These are phyloP conservation scores for Erythrophleum ivorense DNA, from an alignment of 331 rosid species.

Conservation along the genomic window DNA sequence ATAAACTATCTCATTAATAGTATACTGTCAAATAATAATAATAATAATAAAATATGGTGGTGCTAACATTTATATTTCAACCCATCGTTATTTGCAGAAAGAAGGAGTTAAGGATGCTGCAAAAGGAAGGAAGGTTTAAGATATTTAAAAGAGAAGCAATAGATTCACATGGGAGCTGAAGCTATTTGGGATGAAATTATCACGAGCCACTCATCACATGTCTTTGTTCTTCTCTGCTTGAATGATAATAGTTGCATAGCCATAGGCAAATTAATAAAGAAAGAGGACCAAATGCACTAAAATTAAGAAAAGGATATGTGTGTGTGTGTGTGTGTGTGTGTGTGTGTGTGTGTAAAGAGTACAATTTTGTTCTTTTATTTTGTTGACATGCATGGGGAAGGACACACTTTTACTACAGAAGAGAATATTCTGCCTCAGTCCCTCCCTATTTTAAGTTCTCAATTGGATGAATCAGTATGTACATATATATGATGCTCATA, in stretches of 20 bases:
- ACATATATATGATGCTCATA: neutral
- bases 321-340: too few species aligned
- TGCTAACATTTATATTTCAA: constrained; percentile 16
- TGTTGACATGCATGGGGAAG: constrained; percentile 36
- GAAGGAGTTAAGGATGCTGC: constrained; percentile 43
- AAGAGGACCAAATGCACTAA: constrained; percentile 29
- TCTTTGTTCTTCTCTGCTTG: constrained; percentile 45
- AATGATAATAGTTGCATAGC: constrained; percentile 38
- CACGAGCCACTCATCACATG: constrained; percentile 60
- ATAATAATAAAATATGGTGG: constrained; percentile 20
- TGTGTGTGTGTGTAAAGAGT: too few species aligned
- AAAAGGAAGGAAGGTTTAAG: constrained; percentile 37
- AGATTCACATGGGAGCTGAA: constrained; percentile 53
- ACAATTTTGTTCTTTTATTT: constrained; percentile 39
- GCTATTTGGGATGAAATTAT: constrained; percentile 46
- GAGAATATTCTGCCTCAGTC: constrained; percentile 21
- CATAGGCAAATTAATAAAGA: constrained; percentile 26
- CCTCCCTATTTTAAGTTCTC: constrained; percentile 23
- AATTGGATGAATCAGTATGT: neutral
- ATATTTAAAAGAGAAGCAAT: neutral
- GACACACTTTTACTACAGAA: constrained; percentile 12
- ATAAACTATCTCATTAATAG: neutral
- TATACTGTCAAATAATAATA: neutral
- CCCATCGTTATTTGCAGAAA: constrained; percentile 52
- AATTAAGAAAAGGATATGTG: too few species aligned